Evolutionary conservation across 2,329 filamentous ascomycete species (phyloP), one percentile per base, ranked within the genome.

Genomic region (Aspergillus terreus): DNA sequence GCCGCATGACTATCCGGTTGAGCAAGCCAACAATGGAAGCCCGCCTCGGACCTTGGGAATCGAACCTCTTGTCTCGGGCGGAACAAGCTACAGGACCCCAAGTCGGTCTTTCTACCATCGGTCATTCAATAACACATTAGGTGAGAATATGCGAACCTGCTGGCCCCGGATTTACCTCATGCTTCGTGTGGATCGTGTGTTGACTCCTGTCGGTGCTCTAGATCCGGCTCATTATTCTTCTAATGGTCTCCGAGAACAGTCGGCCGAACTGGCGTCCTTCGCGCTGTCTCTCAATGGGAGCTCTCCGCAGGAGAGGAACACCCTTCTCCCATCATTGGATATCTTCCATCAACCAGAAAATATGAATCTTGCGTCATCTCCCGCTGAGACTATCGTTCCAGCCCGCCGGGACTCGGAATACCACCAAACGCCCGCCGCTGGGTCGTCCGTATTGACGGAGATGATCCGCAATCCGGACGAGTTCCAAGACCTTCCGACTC

Each of bases 221-320:
- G 88, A 92, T 65, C 87, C 83, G 60, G 81, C 83, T 15, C 83
- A 89, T 61, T 88, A 89, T 69, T 87, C 89, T 36, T 80, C 80
- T 32, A 83, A 85, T 53, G 88, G 85, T 58, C 87, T 96, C 38
- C 86, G 91, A 57, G 86, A 94, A 71, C 87, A 94, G 66, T 95
- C 91, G 2, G 89, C 90, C 47, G 90, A 95, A 71, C 78, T 96
- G 51, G 91, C 91, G 41, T 90, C 83, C 15, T 90, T 92, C 67
- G 85, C 90, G 46, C 80, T 96, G 25, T 86, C 86, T 36, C 50
- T 69, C 38, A 66, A 66, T 53, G 61, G 58, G 42, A 58, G 56
- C 17, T 61, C 64, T 23, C 61, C 61, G 23, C 59, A 58, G n/a
- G 59, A 64, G 32, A 54, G 59, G 11, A 61, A 58, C 21, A 61